A percentile compares a stretch with the other conserved stretches of the same genome.
Evolutionary conservation across 2,329 filamentous ascomycete species (phyloP).

Genomic region (Penicillium freii): DNA sequence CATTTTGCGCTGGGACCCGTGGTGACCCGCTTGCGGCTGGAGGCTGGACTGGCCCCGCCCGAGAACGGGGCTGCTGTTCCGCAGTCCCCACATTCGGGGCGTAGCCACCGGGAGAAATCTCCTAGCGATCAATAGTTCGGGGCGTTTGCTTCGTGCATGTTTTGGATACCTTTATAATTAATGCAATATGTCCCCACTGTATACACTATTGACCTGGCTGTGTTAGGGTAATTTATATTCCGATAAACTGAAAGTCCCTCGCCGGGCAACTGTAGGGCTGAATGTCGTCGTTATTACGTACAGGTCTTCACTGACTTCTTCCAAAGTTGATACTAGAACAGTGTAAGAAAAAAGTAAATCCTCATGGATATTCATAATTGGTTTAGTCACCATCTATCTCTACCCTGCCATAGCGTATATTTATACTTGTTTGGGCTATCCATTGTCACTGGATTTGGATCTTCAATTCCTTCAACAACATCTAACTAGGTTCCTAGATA

Average conservation of each 20-base stretch:
- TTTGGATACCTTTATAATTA: conserved; percentile 6
- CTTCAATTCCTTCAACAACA: too few species aligned
- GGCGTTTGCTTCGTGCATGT: neutral
- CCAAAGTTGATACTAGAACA: neutral
- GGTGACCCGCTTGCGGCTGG: conserved; percentile 55
- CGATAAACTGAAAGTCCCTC: neutral
- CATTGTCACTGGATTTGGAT: too few species aligned
- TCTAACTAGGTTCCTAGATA: neutral
- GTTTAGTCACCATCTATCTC: too few species aligned
- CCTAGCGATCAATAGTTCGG: neutral
- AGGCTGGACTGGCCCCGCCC: conserved; percentile 39
- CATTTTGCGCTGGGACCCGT: conserved; percentile 67
- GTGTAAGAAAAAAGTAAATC: too few species aligned
- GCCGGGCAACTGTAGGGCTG: neutral
- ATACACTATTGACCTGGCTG: neutral
- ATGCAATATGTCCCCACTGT: neutral
- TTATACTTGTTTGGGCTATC: too few species aligned
- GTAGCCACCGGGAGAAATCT: neutral
- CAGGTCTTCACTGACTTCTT: neutral
- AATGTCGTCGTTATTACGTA: neutral
- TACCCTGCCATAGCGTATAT: too few species aligned
- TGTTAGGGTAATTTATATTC: neutral
- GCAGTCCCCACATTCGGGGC: conserved; percentile 2
- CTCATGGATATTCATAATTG: too few species aligned
- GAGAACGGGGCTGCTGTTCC: conserved; percentile 1